Conservation (phyloP, 495 filamentous ascomycete genomes). For the Penicillium bovifimosum region DNA sequence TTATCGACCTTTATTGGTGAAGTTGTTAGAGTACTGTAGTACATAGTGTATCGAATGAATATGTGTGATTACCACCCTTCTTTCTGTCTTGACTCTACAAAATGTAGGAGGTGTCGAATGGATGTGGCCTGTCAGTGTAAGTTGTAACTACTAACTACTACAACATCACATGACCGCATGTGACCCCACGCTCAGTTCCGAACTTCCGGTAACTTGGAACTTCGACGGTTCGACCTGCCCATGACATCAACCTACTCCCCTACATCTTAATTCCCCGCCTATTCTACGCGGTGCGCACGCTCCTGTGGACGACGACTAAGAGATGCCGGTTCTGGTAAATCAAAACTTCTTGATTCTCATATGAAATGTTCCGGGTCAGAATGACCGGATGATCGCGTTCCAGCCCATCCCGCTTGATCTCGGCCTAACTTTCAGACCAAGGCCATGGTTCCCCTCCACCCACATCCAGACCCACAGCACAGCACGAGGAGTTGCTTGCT, state of each 20-base stretch:
- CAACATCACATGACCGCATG: neutral
- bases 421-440: slow-evolving; percentile 2
- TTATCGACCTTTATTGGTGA: neutral
- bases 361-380: neutral
- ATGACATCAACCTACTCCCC: slow-evolving; percentile 6
- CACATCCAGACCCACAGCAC: neutral
- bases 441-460: neutral
- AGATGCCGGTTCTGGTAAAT: neutral
- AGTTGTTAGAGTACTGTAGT: neutral
- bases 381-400: neutral
- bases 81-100: neutral
- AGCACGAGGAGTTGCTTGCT: neutral
- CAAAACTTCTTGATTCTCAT: neutral
- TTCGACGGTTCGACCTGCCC: slow-evolving; percentile 3
- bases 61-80: neutral
- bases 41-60: neutral
- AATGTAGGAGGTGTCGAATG: neutral
- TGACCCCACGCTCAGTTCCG: slow-evolving; percentile 4
- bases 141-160: no score
- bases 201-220: neutral
- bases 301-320: neutral
- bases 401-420: slow-evolving; percentile 9
- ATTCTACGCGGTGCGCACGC: neutral
- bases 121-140: no score
- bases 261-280: neutral